Evolutionary conservation across 306 rosid species (phyloP), one percentile per base, ranked within the genome.

Genomic region (Vigna nakashimae): DNA sequence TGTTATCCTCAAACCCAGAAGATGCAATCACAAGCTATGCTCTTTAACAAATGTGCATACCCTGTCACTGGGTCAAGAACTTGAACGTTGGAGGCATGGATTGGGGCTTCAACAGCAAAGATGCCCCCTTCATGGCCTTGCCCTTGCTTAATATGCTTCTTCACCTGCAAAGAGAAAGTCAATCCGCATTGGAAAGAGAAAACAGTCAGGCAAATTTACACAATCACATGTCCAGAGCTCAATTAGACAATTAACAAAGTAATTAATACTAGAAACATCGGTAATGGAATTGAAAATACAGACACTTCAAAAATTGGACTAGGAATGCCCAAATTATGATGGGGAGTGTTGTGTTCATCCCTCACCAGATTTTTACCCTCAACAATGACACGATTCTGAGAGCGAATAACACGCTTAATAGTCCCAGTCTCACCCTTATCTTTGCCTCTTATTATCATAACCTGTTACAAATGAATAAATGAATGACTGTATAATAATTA

Each of bases 81-180:
- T 83, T 92, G 97, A 65, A 95, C 97, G 65, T 92, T 95, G 22
- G 97, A 95, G 70, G 79, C 98, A 84, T 95, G 98, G 36, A 95
- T 67, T 12, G 98, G 97, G 56, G 97, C 98, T 91, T 94, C 98
- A 17, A 94, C 97, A 0, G 95, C 69, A 82, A 94, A 94, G 64
- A 94, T 94, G 20, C 98, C 97, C 51, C 98, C 98, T 84, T 94
- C 98, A 64, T 92, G 97, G 18, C 98, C 98, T 79, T 90, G 97
- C 53, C 98, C 98, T 88, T 92, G 97, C 81, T 92, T 92, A 43
- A 94, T 92, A 78, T 94, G 98, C 82, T 94, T 94, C 87, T 94
- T 92, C 30, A 92, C 92, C 98, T 94, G 66, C 12, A 58, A 74
- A 38, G 26, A 26, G 62, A 16, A 59, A 65, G 45, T 49, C 32